Percentiles rank a stretch among this genome's conserved stretches.
These are phyloP conservation scores for Sporisorium scitamineum DNA, from an alignment of 1,284 basidiomycete species.

Conservation along the genomic window DNA sequence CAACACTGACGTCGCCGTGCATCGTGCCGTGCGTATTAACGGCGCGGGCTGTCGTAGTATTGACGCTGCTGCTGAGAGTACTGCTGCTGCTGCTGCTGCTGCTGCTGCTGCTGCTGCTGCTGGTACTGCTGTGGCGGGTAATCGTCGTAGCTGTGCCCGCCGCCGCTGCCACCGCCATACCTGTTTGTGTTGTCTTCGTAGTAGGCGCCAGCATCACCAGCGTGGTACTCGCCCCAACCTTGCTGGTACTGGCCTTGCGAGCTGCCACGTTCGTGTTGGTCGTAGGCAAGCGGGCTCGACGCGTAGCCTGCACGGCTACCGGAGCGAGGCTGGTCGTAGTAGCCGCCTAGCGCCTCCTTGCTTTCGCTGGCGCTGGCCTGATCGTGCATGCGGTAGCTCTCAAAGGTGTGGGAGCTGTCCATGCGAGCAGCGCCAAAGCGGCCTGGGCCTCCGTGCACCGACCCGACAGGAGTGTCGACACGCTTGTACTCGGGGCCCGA, in stretches of 20 bases:
- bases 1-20: not conserved
- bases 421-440: slow-evolving; percentile 36
- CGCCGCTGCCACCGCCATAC: slow-evolving; percentile 27
- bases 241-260: slow-evolving; percentile 42
- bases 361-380: slow-evolving; percentile 40
- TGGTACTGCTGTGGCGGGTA: slow-evolving; percentile 24
- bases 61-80: slow-evolving; percentile 27
- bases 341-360: slow-evolving; percentile 54
- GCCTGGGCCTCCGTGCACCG: slow-evolving; percentile 48
- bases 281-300: slow-evolving; percentile 45
- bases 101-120: slow-evolving; percentile 29
- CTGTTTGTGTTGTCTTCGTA: slow-evolving; percentile 56
- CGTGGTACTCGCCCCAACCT: slow-evolving; percentile 63
- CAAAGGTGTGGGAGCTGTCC: slow-evolving; percentile 56
- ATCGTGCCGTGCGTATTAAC: slow-evolving; percentile 6
- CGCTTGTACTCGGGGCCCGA: slow-evolving; percentile 61
- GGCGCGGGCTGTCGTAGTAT: slow-evolving; percentile 41
- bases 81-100: slow-evolving; percentile 6
- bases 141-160: slow-evolving; percentile 36
- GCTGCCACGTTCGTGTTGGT: slow-evolving; percentile 23
- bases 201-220: slow-evolving; percentile 60
- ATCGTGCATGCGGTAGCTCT: slow-evolving; percentile 63
- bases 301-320: slow-evolving; percentile 42
- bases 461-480: slow-evolving; percentile 59
- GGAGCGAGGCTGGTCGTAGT: slow-evolving; percentile 54